Conservation (phyloP, 148 eudicot species). For the Bassia scoparia region DNA sequence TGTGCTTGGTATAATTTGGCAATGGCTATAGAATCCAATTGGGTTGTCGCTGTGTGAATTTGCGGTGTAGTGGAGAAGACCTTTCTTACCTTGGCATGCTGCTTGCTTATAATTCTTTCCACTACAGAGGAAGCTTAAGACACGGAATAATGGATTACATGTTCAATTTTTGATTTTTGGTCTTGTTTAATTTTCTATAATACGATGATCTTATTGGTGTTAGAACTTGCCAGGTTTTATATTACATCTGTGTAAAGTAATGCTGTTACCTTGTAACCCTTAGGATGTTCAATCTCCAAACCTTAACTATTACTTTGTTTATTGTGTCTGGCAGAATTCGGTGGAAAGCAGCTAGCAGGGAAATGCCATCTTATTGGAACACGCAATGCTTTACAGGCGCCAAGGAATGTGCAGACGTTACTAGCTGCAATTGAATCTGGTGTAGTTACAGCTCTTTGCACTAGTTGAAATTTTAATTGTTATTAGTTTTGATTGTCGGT, state of each 20-base stretch:
- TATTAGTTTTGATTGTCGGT: not conserved
- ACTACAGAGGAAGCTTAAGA: not conserved
- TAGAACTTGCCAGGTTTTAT: not conserved
- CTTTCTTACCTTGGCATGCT: not conserved
- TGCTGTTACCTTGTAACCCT: not conserved
- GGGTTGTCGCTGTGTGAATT: not conserved
- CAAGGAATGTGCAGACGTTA: conserved; percentile 92
- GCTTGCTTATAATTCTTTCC: not conserved
- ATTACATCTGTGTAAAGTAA: not conserved
- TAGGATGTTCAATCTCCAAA: not conserved
- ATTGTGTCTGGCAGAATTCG: conserved; percentile 51
- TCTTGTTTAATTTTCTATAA: not conserved
- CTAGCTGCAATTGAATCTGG: conserved; percentile 70
- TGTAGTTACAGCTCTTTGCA: conserved; percentile 27
- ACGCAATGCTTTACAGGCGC: conserved; percentile 68
- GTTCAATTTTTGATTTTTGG: not conserved
- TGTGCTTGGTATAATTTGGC: no score
- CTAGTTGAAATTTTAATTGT: not conserved
- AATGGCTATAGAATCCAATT: no score
- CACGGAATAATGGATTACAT: not conserved
- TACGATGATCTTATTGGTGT: not conserved
- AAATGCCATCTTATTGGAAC: conserved; percentile 99
- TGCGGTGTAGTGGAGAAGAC: not conserved
- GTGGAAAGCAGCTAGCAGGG: conserved; percentile 78
- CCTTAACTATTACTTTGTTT: not conserved